Conservation (phyloP, 306 rosid species). For the Hippophae tibetana region DNA sequence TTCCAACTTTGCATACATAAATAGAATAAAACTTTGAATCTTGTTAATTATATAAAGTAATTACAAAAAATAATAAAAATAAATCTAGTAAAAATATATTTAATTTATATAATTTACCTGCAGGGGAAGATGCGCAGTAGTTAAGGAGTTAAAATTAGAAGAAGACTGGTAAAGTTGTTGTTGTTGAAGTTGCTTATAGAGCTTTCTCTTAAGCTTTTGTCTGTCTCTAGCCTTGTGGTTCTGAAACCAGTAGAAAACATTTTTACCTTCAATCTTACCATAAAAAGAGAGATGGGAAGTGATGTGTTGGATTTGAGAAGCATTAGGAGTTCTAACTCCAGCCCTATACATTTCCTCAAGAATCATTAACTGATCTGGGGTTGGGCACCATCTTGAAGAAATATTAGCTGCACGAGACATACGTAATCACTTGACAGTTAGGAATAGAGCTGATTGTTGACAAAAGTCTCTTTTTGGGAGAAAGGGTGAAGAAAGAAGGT, state of each 20-base stretch:
- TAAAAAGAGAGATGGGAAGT: conserved; percentile 76
- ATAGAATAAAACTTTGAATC: background rate
- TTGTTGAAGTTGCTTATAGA: conserved; percentile 63
- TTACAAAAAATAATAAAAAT: too few relatives aligned
- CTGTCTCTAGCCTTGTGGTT: conserved; percentile 95
- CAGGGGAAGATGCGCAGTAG: conserved; percentile 28
- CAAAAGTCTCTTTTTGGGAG: conserved; percentile 14
- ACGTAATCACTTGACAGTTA: background rate
- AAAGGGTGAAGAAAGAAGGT: conserved; percentile 12
- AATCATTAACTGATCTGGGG: conserved; percentile 86
- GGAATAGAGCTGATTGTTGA: background rate
- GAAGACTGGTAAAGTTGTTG: conserved; percentile 27
- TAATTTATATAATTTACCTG: background rate
- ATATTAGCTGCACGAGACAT: conserved; percentile 51
- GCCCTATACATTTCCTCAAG: conserved; percentile 74
- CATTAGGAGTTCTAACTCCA: conserved; percentile 76
- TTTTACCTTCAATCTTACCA: conserved; percentile 85
- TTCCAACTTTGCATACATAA: background rate
- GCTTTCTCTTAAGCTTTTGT: conserved; percentile 72
- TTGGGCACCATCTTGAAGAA: conserved; percentile 79
- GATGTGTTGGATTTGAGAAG: conserved; percentile 81
- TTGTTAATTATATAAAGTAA: too few relatives aligned
- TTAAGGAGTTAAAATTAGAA: conserved; percentile 22
- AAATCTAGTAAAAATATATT: too few relatives aligned
- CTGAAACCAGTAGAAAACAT: conserved; percentile 96